Base-by-base conservation (phyloP, 2,329 filamentous ascomycete genomes). In the Aspergillus pseudoviridinutans region DNA sequence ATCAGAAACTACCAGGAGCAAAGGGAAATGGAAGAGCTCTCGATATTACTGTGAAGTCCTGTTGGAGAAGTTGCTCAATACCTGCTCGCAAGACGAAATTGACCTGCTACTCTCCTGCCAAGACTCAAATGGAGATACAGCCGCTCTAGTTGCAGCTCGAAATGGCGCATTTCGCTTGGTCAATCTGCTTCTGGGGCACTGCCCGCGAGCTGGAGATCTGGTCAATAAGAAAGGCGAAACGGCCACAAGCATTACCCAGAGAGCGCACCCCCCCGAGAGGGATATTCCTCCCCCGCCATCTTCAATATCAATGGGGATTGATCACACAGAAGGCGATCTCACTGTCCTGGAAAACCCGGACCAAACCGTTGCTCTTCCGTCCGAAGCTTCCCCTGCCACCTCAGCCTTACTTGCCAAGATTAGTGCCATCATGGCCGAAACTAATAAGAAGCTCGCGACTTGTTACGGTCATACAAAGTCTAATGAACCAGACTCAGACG, bases 21-120 rank as follows among this genome's bases (percentile, higher is more conserved):
- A 91, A 52, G 90, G 89, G 60, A 96, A 93, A 74, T 92, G 92
- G 70, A 88, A 90, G 24, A 95, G 90, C 68, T 92, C 92, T 32
- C 85, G 91, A 35, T 97, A 97, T 73, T 99, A 99, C 74, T 84
- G 96, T 32, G 93, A 97, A 73, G 89, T 89, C 62, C 87, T 97
- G 60, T 81, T 97, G 55, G 93, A 95, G 74, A 92, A 89, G 72
- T 84, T 99, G 59, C 85, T 87, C 60, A 91, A 95, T 67, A 85
- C 87, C 1, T 85, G 90, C 64, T 86, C 91, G 4, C 87, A 87
- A 8, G 85, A 87, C 56, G 87, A 90, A 56, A 86, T 97, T 50
- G 90, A 92, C 59, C 80, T 85, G 50, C 77, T 97, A 10, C 79
- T 99, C 10, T 91, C 96, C 66, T 83, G 86, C 8, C 90, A 92